Base-by-base conservation (phyloP, 768 basidiomycete species). In the Postia placenta region DNA sequence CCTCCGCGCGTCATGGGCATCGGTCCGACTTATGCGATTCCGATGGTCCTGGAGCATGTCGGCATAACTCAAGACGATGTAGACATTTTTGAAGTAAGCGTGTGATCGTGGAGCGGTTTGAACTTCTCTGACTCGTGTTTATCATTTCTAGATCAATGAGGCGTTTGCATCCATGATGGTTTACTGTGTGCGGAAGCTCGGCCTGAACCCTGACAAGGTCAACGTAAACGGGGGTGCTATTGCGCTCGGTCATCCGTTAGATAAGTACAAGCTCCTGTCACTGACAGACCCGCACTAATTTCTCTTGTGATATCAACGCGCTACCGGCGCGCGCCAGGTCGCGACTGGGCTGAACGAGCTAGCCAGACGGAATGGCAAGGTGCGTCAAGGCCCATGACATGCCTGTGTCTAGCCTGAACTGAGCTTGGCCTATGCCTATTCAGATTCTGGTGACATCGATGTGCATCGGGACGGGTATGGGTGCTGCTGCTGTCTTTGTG, bases 181-280 rank as follows among this genome's bases (percentile, higher is more conserved):
- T 0, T 90, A 94, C 61, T 79, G 77, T 43, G 66, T 89, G 28
- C 81, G 82, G 54, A 63, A 76, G 49, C 78, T 93, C 15, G 74
- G 72, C 11, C 70, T 94, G 22, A 72, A 79, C 51, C 65, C 63
- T n/a, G 70, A 73, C 44, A 79, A 87, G 73, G 81, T 91, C 17
- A 93, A 93, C 58, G 87, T 90, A 23, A 92, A 92, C 51, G 92
- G 92, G 14, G 92, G 92, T 2, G 91, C 91, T 0, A 94, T 94
- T 59, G 91, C 89, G 19, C 72, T 92, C 36, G 87, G 88, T 0
- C 87, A 90, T 65, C 87, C 87, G 23, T 62, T 89, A 78, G 88
- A 85, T 87, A 61, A 76, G 85, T 77, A 11, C 20, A 22, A 20
- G 17, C 46, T 38, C 24, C 39, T 24, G 30, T 44, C 24, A 49